Conservation (phyloP, 2,329 filamentous ascomycete species). For the Cladosporium velox region DNA sequence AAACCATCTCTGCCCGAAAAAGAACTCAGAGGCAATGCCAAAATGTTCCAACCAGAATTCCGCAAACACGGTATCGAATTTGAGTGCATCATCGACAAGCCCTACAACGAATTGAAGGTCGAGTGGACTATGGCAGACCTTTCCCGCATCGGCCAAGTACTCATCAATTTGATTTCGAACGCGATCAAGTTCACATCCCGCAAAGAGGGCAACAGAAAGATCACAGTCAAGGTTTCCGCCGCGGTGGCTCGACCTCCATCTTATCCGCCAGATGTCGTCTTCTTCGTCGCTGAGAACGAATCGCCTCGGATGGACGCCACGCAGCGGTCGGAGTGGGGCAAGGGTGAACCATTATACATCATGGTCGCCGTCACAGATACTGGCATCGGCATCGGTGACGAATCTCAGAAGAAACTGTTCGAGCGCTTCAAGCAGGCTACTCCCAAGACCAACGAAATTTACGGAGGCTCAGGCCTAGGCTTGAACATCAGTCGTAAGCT, state of each 20-base stretch:
- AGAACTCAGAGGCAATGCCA: constrained; percentile 32
- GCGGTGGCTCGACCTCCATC: constrained; percentile 38
- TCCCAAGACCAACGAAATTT: constrained; percentile 40
- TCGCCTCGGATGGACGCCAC: constrained; percentile 45
- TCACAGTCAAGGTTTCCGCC: constrained; percentile 26
- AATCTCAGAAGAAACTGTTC: constrained; percentile 46
- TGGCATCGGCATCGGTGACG: constrained; percentile 43
- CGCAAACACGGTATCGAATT: constrained; percentile 32
- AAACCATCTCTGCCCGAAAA: constrained; percentile 24
- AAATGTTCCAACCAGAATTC: constrained; percentile 39
- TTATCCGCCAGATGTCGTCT: constrained; percentile 49
- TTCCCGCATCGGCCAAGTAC: constrained; percentile 30
- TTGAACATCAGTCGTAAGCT: constrained; percentile 50
- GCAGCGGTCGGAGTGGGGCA: constrained; percentile 44
- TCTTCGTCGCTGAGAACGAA: constrained; percentile 42
- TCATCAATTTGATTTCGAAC: constrained; percentile 35
- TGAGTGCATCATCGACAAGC: constrained; percentile 15
- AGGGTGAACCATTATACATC: constrained; percentile 43
- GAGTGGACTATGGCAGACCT: constrained; percentile 33
- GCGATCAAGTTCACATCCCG: constrained; percentile 35
- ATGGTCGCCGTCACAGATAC: constrained; percentile 49
- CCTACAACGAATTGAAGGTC: constrained; percentile 22
- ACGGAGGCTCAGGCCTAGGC: constrained; percentile 49
- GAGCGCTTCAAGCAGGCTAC: constrained; percentile 44
- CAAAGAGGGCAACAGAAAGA: constrained; percentile 28